Evolutionary conservation across 2,329 filamentous ascomycete species (phyloP).

Genomic region (Fusarium sp.): DNA sequence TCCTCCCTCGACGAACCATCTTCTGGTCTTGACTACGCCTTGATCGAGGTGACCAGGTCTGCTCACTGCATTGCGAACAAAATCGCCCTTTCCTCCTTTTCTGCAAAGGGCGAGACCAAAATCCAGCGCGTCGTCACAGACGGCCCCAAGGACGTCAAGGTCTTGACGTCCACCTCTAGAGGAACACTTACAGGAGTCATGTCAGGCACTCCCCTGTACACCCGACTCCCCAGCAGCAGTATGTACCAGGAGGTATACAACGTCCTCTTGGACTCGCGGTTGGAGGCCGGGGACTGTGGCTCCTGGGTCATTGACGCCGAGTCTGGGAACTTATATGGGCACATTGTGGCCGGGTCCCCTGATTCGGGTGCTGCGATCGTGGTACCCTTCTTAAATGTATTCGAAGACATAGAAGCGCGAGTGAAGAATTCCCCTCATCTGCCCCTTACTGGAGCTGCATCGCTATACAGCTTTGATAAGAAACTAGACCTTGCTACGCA

Average conservation of each 20-base stretch:
- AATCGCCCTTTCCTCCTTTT: neutral
- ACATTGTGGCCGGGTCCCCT: neutral
- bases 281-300: neutral
- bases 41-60: neutral
- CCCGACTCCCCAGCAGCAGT: neutral
- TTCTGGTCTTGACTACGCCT: neutral
- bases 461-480: rapidly evolving
- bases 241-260: neutral
- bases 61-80: rapidly evolving
- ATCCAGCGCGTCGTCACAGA: neutral
- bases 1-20: neutral
- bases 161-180: neutral
- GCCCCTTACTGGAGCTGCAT: neutral
- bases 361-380: neutral
- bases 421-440: neutral
- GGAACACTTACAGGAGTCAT: neutral
- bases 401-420: neutral
- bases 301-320: neutral
- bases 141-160: neutral
- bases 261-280: neutral
- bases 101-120: neutral
- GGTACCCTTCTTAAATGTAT: neutral
- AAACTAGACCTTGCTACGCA: neutral
- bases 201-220: neutral
- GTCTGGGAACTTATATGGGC: neutral